phyloP scores from a whole-genome alignment of 2,329 filamentous ascomycete genomes.

The Arthrobotrys iridis region DNA sequence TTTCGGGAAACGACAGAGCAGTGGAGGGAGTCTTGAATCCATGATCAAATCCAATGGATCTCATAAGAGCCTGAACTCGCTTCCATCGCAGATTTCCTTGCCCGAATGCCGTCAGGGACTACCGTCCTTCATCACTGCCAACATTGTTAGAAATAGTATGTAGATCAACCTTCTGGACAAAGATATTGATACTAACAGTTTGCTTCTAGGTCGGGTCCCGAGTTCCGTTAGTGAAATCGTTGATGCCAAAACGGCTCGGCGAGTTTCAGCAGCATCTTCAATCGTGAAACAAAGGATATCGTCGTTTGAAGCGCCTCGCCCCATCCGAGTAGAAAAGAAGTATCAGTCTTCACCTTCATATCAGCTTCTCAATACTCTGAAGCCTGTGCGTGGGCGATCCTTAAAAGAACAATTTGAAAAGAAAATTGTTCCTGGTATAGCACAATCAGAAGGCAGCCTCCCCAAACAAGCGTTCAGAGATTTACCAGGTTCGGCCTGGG shows the following conservation, averaged over 20 bases:
- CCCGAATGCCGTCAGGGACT: slow-evolving; percentile 26
- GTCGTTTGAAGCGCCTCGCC: slow-evolving; percentile 37
- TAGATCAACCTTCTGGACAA: neutral
- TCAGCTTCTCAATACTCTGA: slow-evolving; percentile 32
- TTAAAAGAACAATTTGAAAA: slow-evolving; percentile 23
- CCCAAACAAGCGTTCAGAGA: neutral
- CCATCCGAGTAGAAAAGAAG: slow-evolving; percentile 27
- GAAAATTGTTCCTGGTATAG: neutral
- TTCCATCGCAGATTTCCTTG: slow-evolving; percentile 42
- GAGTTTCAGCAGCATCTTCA: slow-evolving; percentile 28
- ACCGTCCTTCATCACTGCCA: slow-evolving; percentile 40
- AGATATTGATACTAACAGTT: neutral
- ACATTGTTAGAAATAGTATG: slow-evolving; percentile 40
- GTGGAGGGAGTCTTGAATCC: neutral
- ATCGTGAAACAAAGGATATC: slow-evolving; percentile 45
- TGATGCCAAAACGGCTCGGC: neutral
- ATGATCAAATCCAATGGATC: neutral
- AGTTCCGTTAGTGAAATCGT: neutral
- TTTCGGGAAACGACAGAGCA: slow-evolving; percentile 19
- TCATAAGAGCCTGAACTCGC: slow-evolving; percentile 31
- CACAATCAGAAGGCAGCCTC: neutral
- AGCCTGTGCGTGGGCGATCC: slow-evolving; percentile 37
- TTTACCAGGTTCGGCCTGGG: neutral
- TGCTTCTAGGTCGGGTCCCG: neutral
- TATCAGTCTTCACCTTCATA: slow-evolving; percentile 46